Base-by-base conservation (phyloP, 805 yeast species). In the Wickerhamomyces alni region DNA sequence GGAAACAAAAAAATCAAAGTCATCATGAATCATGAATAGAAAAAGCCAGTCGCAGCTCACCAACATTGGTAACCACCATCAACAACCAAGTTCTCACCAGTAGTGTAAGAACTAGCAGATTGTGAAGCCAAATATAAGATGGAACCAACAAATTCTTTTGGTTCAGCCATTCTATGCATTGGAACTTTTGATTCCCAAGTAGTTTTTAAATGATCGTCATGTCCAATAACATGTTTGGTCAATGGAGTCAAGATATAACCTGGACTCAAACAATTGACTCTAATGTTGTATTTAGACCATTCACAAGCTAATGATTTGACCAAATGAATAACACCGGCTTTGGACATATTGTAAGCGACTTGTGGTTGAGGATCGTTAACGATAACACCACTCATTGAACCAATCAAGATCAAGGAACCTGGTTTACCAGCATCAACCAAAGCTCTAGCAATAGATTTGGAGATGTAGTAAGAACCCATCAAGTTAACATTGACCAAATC, bases 1-100 rank as follows among this genome's bases (percentile, higher is more conserved):
- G n/a, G n/a, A n/a, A n/a, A n/a, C n/a, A n/a, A n/a, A n/a, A n/a
- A n/a, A n/a, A n/a, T n/a, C n/a, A n/a, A n/a, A n/a, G n/a, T n/a
- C n/a, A n/a, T n/a, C n/a, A n/a, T n/a, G n/a, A n/a, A n/a, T n/a
- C n/a, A n/a, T n/a, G n/a, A n/a, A n/a, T n/a, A n/a, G n/a, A n/a
- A n/a, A n/a, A n/a, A n/a, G n/a, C n/a, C n/a, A n/a, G n/a, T n/a
- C n/a, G n/a, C n/a, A n/a, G 18, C 29, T 54, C 38, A 85, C 91
- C 91, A 84, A 50, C 87, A 80, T 51, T 82, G 82, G 69, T 84
- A 86, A 42, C 94, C 95, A 55, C 94, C 94, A 57, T 86, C 94
- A 41, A 83, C 91, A 24, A 82, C 77, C 63, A 86, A 63, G 63
- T 85, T 84, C 59, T 83, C 81, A 55, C 94, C 95, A 13, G 94